phyloP scores from a whole-genome alignment of 179 eudicot genomes.

The Beta corolliflora region DNA sequence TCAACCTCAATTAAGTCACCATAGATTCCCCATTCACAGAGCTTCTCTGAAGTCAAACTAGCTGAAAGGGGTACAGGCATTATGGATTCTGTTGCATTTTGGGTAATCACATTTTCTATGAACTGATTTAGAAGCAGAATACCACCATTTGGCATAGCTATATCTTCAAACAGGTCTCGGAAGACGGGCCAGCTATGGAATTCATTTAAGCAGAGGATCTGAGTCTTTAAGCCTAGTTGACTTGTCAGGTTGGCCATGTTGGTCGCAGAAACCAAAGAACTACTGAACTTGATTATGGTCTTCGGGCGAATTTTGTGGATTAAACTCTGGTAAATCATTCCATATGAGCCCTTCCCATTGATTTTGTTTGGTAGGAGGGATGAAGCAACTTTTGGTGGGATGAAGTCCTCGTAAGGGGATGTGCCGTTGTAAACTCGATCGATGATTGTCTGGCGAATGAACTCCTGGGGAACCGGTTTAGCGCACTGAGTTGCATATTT shows the following conservation, averaged over 20 bases:
- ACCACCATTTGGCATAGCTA: slow-evolving; percentile 44
- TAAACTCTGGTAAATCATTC: slow-evolving; percentile 40
- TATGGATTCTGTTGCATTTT: slow-evolving; percentile 40
- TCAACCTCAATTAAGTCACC: slow-evolving; percentile 59
- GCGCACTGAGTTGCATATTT: slow-evolving; percentile 31
- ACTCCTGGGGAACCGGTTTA: slow-evolving; percentile 32
- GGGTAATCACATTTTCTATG: slow-evolving; percentile 41
- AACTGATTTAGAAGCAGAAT: slow-evolving; percentile 43
- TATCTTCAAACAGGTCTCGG: slow-evolving; percentile 28
- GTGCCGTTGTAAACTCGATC: slow-evolving; percentile 44
- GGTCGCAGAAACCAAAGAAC: slow-evolving; percentile 49
- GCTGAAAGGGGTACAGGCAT: slow-evolving; percentile 44
- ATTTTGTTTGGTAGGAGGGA: slow-evolving; percentile 30
- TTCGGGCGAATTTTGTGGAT: slow-evolving; percentile 43
- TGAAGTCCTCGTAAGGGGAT: slow-evolving; percentile 47
- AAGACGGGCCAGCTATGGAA: slow-evolving; percentile 44
- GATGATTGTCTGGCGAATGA: slow-evolving; percentile 39
- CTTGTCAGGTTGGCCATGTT: slow-evolving; percentile 46
- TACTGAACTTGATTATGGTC: slow-evolving; percentile 48
- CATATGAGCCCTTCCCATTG: slow-evolving; percentile 41
- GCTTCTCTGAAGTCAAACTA: slow-evolving; percentile 33
- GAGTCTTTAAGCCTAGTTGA: slow-evolving; percentile 44
- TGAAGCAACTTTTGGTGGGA: slow-evolving; percentile 31
- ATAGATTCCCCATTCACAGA: slow-evolving; percentile 55
- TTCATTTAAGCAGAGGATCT: slow-evolving; percentile 50